Evolutionary conservation across 2,329 filamentous ascomycete genomes (phyloP).

Genomic region (Trichoderma hamatum): DNA sequence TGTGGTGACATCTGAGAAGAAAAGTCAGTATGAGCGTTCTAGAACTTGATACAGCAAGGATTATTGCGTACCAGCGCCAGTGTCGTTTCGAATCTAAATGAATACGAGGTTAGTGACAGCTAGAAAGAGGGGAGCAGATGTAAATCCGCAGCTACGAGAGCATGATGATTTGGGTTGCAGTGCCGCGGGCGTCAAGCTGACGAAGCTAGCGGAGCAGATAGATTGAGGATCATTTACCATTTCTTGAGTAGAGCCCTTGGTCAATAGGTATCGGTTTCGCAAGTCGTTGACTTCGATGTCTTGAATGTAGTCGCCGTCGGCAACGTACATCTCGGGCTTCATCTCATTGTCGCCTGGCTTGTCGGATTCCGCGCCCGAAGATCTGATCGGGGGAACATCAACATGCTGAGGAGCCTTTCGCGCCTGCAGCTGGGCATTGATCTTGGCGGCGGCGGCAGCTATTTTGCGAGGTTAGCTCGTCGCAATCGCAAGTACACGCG

Average conservation of each 20-base stretch:
- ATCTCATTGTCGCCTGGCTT: conserved; percentile 56
- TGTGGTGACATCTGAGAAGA: conserved; percentile 88
- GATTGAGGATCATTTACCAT: conserved; percentile 84
- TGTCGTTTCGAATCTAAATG: conserved; percentile 99
- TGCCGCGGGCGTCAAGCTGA: conserved; percentile 41
- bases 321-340: conserved; percentile 88
- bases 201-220: conserved; percentile 41
- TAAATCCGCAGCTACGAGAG: conserved; percentile 72
- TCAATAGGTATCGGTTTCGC: conserved; percentile 94
- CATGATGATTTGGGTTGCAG: conserved; percentile 64
- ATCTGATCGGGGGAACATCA: conserved; percentile 78
- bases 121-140: conserved; percentile 66
- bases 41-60: conserved; percentile 38
- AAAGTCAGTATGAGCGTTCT: conserved; percentile 57
- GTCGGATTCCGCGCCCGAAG: conserved; percentile 51
- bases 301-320: conserved; percentile 97
- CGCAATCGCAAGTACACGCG: background rate
- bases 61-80: conserved; percentile 93
- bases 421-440: conserved; percentile 80
- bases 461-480: conserved; percentile 33
- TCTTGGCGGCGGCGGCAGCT: conserved; percentile 87
- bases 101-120: conserved; percentile 93
- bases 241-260: conserved; percentile 96
- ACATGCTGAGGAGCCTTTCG: conserved; percentile 90
- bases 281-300: conserved; percentile 99